Evolutionary conservation across 371 early-diverging fungal species (phyloP).

Genomic region (Mucor sp.): DNA sequence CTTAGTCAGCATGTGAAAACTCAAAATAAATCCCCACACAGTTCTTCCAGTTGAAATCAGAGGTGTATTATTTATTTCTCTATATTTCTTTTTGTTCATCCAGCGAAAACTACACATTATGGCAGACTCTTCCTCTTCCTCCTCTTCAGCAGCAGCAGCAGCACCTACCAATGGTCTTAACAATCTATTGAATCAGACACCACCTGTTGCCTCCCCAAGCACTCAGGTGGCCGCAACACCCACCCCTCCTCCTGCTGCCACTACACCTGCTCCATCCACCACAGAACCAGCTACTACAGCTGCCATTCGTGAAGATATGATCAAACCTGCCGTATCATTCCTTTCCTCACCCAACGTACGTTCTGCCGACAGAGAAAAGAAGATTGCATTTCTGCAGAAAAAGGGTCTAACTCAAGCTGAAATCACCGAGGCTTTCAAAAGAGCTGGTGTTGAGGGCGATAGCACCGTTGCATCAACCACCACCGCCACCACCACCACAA

Average conservation of each 20-base stretch:
- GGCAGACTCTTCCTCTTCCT: neutral
- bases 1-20: conserved; percentile 9
- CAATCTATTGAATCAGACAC: neutral
- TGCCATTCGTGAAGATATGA: conserved; percentile 48
- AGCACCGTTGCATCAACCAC: neutral
- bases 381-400: conserved; percentile 62
- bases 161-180: neutral
- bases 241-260: neutral
- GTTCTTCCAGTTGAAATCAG: neutral
- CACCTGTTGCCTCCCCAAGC: neutral
- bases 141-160: neutral
- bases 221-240: neutral
- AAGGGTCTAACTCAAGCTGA: conserved; percentile 62
- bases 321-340: conserved; percentile 62
- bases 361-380: conserved; percentile 59
- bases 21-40: conserved; percentile 8
- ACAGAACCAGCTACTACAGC: conserved; percentile 4
- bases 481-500: neutral
- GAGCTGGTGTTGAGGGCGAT: conserved; percentile 22
- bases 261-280: neutral
- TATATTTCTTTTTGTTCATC: neutral
- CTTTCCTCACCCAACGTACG: conserved; percentile 60
- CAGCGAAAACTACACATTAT: neutral
- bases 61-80: neutral
- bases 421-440: conserved; percentile 59